Evolutionary conservation across 257 asterid genomes (phyloP), one percentile per base, ranked within the genome.

Genomic region (Voacanga thouarsii): DNA sequence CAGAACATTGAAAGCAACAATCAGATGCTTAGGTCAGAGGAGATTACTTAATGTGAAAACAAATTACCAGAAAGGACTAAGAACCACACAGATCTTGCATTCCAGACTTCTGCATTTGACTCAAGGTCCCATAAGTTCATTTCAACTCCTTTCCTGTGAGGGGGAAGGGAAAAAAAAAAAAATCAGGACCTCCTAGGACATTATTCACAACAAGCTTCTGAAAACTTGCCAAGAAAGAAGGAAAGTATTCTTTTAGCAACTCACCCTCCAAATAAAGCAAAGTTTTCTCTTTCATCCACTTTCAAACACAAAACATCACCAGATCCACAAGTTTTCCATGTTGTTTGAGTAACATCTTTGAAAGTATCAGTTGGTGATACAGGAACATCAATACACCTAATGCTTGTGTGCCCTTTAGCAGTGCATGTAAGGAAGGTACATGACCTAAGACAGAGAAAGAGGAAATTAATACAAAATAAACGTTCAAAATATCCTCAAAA

Each of bases 221-320:
- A 61, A 55, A 12, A 41, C 28, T 49, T 2, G 5, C 10, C 28
- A 50, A 23, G 23, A 8, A 30, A 65, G 47, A 24, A 16, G 11
- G 16, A 73, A 73, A 26, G 60, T 14, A 30, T 26, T 43, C 57
- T 43, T 65, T 57, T 45, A 75, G 53, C 77, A 71, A 84, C 97
- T 90, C 69, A 95, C 98, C 99, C 99, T 83, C 97, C 99, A 88
- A 85, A 91, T 83, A 92, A 80, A 68, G 97, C 97, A 86, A 86
- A 86, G 66, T 81, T 85, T 79, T 95, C 98, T 74, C 70, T 84
- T 75, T 51, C 90, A 71, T 89, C 93, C 68, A 95, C 93, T 83
- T 89, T 87, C 4, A 94, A 85, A 68, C 87, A 89, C 80, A 92
- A 80, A 78, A 92, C 84, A 70, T 85, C 83, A 80, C 99, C 99